Base-by-base conservation (phyloP, 1,284 basidiomycete species). In the Moesziomyces globuligerus region DNA sequence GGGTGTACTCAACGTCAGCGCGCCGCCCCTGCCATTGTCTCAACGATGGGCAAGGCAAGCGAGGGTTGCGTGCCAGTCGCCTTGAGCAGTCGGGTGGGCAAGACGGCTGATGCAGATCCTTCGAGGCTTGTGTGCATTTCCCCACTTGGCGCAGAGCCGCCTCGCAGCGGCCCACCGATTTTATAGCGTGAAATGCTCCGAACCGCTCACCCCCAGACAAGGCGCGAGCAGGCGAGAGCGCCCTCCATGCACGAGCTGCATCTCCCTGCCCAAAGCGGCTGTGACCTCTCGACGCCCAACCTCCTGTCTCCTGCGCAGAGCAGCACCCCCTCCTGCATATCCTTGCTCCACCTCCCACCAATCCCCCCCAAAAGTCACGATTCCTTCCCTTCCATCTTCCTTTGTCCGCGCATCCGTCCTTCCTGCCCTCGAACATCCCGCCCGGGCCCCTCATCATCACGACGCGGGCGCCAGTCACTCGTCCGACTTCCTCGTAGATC, bases 181-280 rank as follows among this genome's bases (percentile, higher is more conserved):
- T 34, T 34, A 34, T 34, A 34, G 32, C 32, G 32, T 34, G 32
- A 34, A 34, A 34, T 34, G 32, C n/a, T n/a, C n/a, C n/a, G n/a
- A n/a, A n/a, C n/a, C n/a, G n/a, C n/a, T n/a, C n/a, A n/a, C n/a
- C n/a, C n/a, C n/a, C n/a, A n/a, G n/a, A n/a, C n/a, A n/a, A n/a
- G n/a, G n/a, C n/a, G n/a, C n/a, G n/a, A n/a, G n/a, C n/a, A n/a
- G n/a, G n/a, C n/a, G n/a, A n/a, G n/a, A n/a, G n/a, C n/a, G n/a
- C n/a, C n/a, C n/a, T n/a, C n/a, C n/a, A 34, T 34, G 32, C 32
- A 34, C 32, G 13, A 34, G 32, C 32, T 34, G 32, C 32, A 34
- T 34, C 17, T 34, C 15, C 32, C 13, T 5, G 17, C 13, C 10
- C 13, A 32, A 15, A 5, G 29, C 29, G 29, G 29, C 3, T 32